Base-by-base conservation (phyloP, 2,329 filamentous ascomycete species). In the Diaporthe sp. region DNA sequence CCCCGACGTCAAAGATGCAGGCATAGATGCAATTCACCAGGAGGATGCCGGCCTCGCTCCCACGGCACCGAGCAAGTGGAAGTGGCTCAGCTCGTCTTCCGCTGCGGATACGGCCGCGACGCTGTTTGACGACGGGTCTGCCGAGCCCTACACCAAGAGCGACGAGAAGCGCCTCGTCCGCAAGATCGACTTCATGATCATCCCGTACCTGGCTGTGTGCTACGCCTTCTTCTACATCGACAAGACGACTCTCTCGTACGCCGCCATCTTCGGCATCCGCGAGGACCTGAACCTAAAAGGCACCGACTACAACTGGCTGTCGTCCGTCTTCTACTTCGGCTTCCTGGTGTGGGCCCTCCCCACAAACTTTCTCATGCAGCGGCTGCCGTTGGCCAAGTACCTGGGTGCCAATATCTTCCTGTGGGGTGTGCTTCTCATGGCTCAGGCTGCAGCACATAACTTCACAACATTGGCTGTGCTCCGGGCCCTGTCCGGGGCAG, bases 221-320 rank as follows among this genome's bases (percentile, higher is more conserved):
- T 75, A 75, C 30, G 74, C 71, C 35, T 74, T 75, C 66, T 74
- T 73, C 59, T 79, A 81, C 37, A 77, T 81, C 42, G 79, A 81
- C 77, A 81, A 91, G 83, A 91, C 89, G 0, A 91, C 88, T 0
- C 81, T 91, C 39, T 90, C 87, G 1, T 93, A 92, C 76, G 91
- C 92, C 0, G 91, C 91, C 27, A 90, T 93, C 66, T 92, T 93
- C 73, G 90, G 90, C 1, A 89, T 93, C 74, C 84, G 86, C 30
- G 86, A 91, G 2, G 90, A 92, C 75, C 84, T 92, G 12, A 77
- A 86, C 19, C 84, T 93, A 1, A 83, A 86, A n/a, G 89, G 89
- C 1, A 85, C 86, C 0, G 83, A 92, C 75, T 93, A 92, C 77
- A 89, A 84, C 74, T 91, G 88, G 86, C 82, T 90, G 0, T 85